phyloP scores from a whole-genome alignment of 1,284 basidiomycete species.

The Ceratobasidium papillatum region DNA sequence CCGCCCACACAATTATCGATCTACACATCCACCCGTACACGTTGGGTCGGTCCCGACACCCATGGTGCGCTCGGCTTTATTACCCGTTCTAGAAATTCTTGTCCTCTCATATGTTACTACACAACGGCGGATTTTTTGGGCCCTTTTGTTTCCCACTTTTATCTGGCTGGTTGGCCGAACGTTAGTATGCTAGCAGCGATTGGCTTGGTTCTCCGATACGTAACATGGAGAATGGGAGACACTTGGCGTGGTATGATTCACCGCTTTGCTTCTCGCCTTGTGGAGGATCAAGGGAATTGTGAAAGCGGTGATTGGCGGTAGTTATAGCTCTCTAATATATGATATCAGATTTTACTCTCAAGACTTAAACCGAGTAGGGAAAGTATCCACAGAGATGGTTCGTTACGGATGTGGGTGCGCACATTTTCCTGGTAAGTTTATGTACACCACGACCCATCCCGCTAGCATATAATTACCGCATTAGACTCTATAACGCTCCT shows the following conservation, averaged over 20 bases:
- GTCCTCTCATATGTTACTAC: background rate
- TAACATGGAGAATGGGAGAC: background rate
- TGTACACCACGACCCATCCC: background rate
- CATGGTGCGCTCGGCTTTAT: background rate
- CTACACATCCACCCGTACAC: background rate
- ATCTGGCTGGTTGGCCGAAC: background rate
- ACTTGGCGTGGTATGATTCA: conserved; percentile 1
- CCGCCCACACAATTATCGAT: background rate
- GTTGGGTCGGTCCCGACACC: background rate
- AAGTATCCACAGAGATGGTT: background rate
- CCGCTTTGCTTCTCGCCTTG: background rate
- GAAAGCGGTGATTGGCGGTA: background rate
- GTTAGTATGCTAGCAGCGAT: background rate
- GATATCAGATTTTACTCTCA: background rate
- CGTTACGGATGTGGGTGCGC: background rate
- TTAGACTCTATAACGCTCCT: background rate
- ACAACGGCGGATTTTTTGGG: background rate
- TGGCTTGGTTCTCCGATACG: background rate
- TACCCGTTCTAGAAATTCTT: background rate
- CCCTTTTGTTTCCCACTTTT: background rate
- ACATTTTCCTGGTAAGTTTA: background rate
- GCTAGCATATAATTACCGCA: background rate
- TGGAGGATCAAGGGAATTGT: background rate
- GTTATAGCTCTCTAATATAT: background rate
- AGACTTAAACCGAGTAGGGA: background rate